Percentiles rank a stretch among this genome's conserved stretches.
Evolutionary conservation across 2,329 filamentous ascomycete genomes (phyloP).

Genomic region (Fusarium zealandicum): DNA sequence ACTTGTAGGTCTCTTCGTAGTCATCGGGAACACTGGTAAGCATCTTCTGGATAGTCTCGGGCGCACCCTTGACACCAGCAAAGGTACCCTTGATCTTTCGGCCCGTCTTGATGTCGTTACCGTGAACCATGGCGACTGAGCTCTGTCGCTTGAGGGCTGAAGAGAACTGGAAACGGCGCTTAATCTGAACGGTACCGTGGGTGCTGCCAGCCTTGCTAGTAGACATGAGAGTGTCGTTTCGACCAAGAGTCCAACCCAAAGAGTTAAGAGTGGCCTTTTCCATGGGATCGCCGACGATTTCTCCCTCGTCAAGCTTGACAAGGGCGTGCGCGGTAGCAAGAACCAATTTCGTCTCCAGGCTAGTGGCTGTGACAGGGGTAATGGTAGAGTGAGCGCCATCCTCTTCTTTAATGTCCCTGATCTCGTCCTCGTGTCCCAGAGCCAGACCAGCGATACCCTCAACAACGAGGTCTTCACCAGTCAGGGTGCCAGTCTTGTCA

Average conservation of each 20-base stretch:
- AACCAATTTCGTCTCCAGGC: constrained; percentile 86
- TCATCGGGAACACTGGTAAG: constrained; percentile 80
- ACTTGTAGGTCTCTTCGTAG: constrained; percentile 98
- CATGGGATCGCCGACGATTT: constrained; percentile 98
- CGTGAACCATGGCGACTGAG: constrained; percentile 84
- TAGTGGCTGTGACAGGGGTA: constrained; percentile 72
- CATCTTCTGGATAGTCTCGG: constrained; percentile 96
- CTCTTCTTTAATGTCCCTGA: constrained; percentile 69
- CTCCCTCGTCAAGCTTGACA: constrained; percentile 95
- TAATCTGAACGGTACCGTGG: constrained; percentile 85
- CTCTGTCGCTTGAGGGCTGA: constrained; percentile 96
- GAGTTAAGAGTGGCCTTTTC: constrained; percentile 93
- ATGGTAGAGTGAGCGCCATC: constrained; percentile 87
- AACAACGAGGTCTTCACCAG: constrained; percentile 94
- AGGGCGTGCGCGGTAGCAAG: constrained; percentile 94
- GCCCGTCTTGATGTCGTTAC: constrained; percentile 73
- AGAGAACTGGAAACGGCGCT: constrained; percentile 97
- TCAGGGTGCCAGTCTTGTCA: constrained; percentile 97
- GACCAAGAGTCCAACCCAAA: constrained; percentile 91
- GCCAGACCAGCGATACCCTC: constrained; percentile 93
- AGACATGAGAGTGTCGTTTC: constrained; percentile 82
- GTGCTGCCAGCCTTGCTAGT: constrained; percentile 50
- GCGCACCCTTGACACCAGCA: constrained; percentile 94
- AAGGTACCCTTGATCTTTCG: constrained; percentile 86
- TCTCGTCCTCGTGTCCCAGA: constrained; percentile 68